These are phyloP conservation scores for Abelmoschus esculentus DNA, from an alignment of 345 rosid genomes.

Conservation along the genomic window DNA sequence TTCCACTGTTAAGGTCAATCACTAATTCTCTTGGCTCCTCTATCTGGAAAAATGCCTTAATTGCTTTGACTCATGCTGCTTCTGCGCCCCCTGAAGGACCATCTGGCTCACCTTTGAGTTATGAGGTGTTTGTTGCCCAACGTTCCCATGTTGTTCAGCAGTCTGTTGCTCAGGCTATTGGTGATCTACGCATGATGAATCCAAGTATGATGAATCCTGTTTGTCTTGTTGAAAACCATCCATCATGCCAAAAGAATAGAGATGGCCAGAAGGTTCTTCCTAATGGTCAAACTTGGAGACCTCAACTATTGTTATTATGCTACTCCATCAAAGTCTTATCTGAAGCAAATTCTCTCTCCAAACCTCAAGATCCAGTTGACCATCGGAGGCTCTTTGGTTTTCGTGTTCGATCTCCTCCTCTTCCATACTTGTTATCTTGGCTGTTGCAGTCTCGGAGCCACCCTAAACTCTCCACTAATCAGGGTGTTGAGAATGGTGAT, in stretches of 20 bases:
- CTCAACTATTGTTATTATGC: slow-evolving; percentile 68
- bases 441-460: slow-evolving; percentile 86
- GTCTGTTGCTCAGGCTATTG: slow-evolving; percentile 85
- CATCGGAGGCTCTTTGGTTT: slow-evolving; percentile 80
- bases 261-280: slow-evolving; percentile 89
- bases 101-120: slow-evolving; percentile 74
- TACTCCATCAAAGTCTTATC: slow-evolving; percentile 79
- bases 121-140: slow-evolving; percentile 84
- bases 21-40: slow-evolving; percentile 63
- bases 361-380: slow-evolving; percentile 77
- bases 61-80: slow-evolving; percentile 87
- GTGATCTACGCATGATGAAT: slow-evolving; percentile 84
- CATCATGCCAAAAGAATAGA: slow-evolving; percentile 73
- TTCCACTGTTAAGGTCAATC: slow-evolving; percentile 65
- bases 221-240: slow-evolving; percentile 84
- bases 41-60: slow-evolving; percentile 82
- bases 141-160: slow-evolving; percentile 92
- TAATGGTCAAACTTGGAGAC: slow-evolving; percentile 84
- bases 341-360: slow-evolving; percentile 66
- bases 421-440: slow-evolving; percentile 90
- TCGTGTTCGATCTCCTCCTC: slow-evolving; percentile 79
- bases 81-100: slow-evolving; percentile 99
- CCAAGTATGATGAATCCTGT: slow-evolving; percentile 90
- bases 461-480: slow-evolving; percentile 69
- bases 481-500: slow-evolving; percentile 75